A percentile compares a stretch with the other conserved stretches of the same genome.
Conservation (phyloP, 331 rosid species). For the Phaseolus coccineus region DNA sequence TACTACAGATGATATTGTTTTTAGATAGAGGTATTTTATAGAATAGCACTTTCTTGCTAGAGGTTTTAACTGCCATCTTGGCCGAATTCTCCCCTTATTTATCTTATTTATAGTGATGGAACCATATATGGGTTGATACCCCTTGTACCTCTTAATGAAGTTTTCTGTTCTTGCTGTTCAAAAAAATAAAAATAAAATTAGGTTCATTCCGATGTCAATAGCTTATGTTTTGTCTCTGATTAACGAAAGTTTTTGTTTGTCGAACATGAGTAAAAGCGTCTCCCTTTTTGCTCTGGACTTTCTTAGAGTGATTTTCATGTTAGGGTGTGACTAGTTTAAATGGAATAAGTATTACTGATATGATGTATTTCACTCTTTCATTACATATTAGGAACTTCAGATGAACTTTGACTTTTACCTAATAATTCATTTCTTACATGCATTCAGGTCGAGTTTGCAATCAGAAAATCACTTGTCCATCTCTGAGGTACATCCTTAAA, state of each 20-base stretch:
- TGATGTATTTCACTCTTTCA: conserved; percentile 16
- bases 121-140: not conserved
- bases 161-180: too few relatives aligned
- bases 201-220: conserved; percentile 31
- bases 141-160: too few relatives aligned
- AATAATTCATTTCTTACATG: conserved; percentile 40
- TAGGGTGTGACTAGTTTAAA: not conserved
- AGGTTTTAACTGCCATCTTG: conserved; percentile 24
- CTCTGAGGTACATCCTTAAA: conserved; percentile 58
- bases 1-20: conserved; percentile 8
- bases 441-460: conserved; percentile 61
- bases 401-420: conserved; percentile 38
- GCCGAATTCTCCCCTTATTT: not conserved
- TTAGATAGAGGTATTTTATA: conserved; percentile 36
- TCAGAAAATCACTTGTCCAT: conserved; percentile 45
- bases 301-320: conserved; percentile 4
- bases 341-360: conserved; percentile 4
- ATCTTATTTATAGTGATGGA: not conserved
- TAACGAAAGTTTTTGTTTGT: not conserved
- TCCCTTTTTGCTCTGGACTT: conserved; percentile 9
- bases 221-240: conserved; percentile 23
- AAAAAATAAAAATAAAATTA: not conserved
- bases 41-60: conserved; percentile 22
- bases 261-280: not conserved
- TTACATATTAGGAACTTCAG: conserved; percentile 30